Evolutionary conservation across 306 rosid species (phyloP), one percentile per base, ranked within the genome.

Genomic region (Hippophae gyantsensis): DNA sequence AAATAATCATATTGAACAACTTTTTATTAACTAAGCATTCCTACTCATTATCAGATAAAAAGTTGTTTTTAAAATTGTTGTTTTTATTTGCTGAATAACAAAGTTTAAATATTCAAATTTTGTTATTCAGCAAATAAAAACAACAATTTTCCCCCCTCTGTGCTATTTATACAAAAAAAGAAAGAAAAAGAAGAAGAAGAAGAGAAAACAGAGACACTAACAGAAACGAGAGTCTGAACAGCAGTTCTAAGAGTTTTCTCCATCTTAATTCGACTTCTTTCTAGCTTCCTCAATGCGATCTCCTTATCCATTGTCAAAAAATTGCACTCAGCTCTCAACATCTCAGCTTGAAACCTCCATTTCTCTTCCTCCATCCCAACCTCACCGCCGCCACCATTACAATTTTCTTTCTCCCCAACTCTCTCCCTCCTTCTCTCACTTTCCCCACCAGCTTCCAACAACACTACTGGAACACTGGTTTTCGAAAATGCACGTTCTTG

Each of bases 321-420:
- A 64, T 83, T 92, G 57, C 99, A 92, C 79, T 92, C 99, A 0
- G 96, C 95, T 54, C 96, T 92, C 83, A 92, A 60, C 86, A 87
- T 85, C 69, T 92, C 99, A 0, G 88, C 93, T 68, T 85, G 93
- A 79, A 92, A 85, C 82, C 87, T 79, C 95, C 99, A 87, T 56
- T 82, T 88, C 57, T 83, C 88, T 68, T 85, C 95, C 44, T 79
- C 95, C 66, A 71, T 54, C 13, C 10, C 74, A 57, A 55, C 59
- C 71, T 13, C 57, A 23, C 44, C 65, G 42, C 51, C 48, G 1
- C 60, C 64, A 49, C 50, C 69, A 46, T 47, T 62, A 8, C 12
- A 57, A 6, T 41, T 51, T 18, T 67, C 83, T 48, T 67, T 50
- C 42, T 55, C 75, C 52, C 62, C 72, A 25, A 82, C 90, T 62